These are phyloP conservation scores for Taiwanofungus camphoratus DNA, from an alignment of 1,284 basidiomycete species.

Conservation along the genomic window DNA sequence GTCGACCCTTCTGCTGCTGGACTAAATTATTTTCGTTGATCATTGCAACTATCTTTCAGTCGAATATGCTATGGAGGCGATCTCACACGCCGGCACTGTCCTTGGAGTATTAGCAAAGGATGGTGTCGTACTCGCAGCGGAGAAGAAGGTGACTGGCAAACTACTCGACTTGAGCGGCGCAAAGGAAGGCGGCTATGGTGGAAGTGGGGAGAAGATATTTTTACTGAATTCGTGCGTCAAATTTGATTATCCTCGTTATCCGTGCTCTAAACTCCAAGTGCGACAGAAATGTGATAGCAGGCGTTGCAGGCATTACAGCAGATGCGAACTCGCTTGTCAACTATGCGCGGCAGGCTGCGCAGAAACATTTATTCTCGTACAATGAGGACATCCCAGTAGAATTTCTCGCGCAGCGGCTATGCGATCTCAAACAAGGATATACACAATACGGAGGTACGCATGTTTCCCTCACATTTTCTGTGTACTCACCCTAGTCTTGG, in stretches of 20 bases:
- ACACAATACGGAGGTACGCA: constrained; percentile 90
- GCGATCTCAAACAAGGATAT: constrained; percentile 98
- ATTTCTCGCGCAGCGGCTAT: constrained; percentile 88
- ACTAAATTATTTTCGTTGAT: constrained; percentile 5
- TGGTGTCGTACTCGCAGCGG: constrained; percentile 95
- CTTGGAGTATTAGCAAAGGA: constrained; percentile 93
- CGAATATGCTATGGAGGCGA: constrained; percentile 99
- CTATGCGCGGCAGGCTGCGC: constrained; percentile 88
- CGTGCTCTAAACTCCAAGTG: neutral
- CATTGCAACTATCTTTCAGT: no score
- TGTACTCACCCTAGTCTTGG: neutral
- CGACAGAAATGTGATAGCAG: constrained; percentile 87
- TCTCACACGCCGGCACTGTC: constrained; percentile 94
- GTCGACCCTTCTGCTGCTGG: constrained; percentile 19
- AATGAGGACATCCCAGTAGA: constrained; percentile 99
- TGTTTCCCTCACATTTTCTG: neutral
- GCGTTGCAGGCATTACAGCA: constrained; percentile 93
- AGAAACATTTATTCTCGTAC: constrained; percentile 84
- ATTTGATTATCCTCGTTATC: constrained; percentile 1
- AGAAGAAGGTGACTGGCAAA: constrained; percentile 99
- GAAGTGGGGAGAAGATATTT: constrained; percentile 97
- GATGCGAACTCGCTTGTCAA: constrained; percentile 98
- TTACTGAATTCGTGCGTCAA: constrained; percentile 76
- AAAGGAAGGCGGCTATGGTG: constrained; percentile 88
- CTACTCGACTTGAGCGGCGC: constrained; percentile 83